Conservation (phyloP, 2,329 filamentous ascomycete species). For the Cladosporium sp. region DNA sequence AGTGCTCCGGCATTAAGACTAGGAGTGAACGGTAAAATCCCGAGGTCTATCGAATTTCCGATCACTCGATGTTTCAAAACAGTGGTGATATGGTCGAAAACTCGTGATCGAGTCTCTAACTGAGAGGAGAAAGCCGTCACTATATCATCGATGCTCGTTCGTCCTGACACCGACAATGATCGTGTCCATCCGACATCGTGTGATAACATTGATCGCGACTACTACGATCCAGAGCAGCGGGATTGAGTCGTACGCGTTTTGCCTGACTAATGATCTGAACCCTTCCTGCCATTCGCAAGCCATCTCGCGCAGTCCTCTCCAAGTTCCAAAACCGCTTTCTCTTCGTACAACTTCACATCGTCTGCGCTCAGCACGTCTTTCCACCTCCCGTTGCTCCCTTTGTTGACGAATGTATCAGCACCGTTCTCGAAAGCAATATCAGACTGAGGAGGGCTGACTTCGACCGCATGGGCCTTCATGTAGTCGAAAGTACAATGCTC, state of each 20-base stretch:
- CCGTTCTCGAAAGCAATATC: neutral
- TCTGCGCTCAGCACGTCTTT: constrained; percentile 1
- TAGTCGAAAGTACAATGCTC: constrained; percentile 3
- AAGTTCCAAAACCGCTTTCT: constrained; percentile 1
- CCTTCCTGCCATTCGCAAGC: constrained; percentile 2
- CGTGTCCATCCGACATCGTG: no score
- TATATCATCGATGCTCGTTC: no score
- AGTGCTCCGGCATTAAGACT: no score
- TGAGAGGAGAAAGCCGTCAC: no score
- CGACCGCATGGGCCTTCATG: neutral
- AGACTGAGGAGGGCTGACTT: neutral
- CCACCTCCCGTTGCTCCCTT: constrained; percentile 7
- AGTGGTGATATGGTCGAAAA: no score
- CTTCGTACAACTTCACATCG: neutral
- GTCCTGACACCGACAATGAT: no score
- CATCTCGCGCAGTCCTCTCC: constrained; percentile 2
- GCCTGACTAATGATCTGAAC: neutral
- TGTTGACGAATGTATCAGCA: neutral
- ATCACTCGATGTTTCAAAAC: no score
- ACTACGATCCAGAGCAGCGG: no score
- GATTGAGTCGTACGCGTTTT: neutral
- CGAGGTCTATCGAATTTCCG: no score
- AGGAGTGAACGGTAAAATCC: no score
- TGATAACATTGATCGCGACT: no score
- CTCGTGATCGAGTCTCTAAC: no score